Base-by-base conservation (phyloP, 345 rosid species). In the Isatis tinctoria region DNA sequence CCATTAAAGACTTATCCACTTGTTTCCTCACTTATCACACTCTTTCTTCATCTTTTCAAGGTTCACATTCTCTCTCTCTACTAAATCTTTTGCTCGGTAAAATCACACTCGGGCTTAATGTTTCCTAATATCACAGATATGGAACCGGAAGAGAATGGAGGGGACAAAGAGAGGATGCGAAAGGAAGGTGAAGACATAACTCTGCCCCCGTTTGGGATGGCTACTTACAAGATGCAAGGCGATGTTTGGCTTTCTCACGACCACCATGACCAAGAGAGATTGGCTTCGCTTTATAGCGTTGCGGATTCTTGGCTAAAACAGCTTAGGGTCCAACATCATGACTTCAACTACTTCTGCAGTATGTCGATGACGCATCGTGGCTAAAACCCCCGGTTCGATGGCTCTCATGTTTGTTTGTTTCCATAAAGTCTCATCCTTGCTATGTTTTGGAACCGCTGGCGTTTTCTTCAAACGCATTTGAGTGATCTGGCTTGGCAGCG, bases 231-330 rank as follows among this genome's bases (percentile, higher is more conserved):
- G 86, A 90, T 95, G 97, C 98, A 92, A 74, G 98, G 98, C 36
- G 80, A 83, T 47, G 87, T 95, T 44, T 95, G 99, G 99, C 80
- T 86, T 33, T 84, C 92, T 0, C 87, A 91, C 49, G 87, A 94
- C 26, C 80, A 91, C 1, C 72, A 79, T 83, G 97, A 85, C 83
- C 97, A 87, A 51, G 99, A 88, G 20, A 83, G 89, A 83, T 78
- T 95, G 27, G 71, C 40, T 60, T 95, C 99, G 10, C 94, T 95
- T 33, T 78, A 81, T 54, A 85, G 99, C 20, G 97, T 95, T 75
- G 98, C 99, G 0, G 96, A 95, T 83, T 95, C 99, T 6, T 95
- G 99, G 99, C 87, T 95, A 44, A 95, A 92, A 87, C 99, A 95
- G 69, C 92, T 95, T 3, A 75, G 84, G 81, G 98, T 92, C 69